Evolutionary conservation across 139 green algal genomes (phyloP).

Genomic region (Zygnema circumcarinatum): DNA sequence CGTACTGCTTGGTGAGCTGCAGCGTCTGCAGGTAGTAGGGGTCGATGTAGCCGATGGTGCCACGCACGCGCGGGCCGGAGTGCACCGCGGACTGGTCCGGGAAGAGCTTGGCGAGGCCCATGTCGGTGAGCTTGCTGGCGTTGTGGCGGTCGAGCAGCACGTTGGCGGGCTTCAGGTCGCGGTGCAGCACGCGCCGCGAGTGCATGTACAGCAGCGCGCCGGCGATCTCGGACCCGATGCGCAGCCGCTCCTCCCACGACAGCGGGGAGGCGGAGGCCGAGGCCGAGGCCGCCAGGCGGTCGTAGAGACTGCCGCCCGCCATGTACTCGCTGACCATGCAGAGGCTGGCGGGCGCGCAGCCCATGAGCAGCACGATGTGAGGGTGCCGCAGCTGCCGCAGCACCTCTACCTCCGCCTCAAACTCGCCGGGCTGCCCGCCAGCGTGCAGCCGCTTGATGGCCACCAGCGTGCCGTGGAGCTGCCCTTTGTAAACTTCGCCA

Average conservation of each 20-base stretch:
- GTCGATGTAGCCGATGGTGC: slow-evolving; percentile 53
- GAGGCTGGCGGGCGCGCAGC: slow-evolving; percentile 64
- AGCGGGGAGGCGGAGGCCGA: slow-evolving; percentile 11
- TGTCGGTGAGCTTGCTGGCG: slow-evolving; percentile 36
- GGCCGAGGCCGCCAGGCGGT: slow-evolving; percentile 46
- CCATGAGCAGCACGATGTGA: slow-evolving; percentile 72
- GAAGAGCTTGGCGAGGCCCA: slow-evolving; percentile 36
- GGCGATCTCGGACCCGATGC: slow-evolving; percentile 45
- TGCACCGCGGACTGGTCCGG: slow-evolving; percentile 28
- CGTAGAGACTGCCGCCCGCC: slow-evolving; percentile 61
- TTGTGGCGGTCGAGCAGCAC: slow-evolving; percentile 37
- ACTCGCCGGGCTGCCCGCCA: slow-evolving; percentile 16
- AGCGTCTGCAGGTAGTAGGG: slow-evolving; percentile 32
- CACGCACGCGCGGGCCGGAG: slow-evolving; percentile 6
- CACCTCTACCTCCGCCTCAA: slow-evolving; percentile 59
- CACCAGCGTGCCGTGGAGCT: neutral
- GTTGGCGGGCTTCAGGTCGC: slow-evolving; percentile 47
- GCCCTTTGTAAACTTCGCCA: slow-evolving; percentile 25
- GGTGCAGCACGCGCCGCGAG: slow-evolving; percentile 24
- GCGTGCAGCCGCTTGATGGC: slow-evolving; percentile 19
- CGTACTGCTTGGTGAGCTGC: slow-evolving; percentile 12
- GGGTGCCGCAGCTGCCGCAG: slow-evolving; percentile 69
- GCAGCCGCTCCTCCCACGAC: slow-evolving; percentile 27
- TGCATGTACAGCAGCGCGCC: slow-evolving; percentile 43
- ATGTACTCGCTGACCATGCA: slow-evolving; percentile 71